Evolutionary conservation across 73 alveolate genomes (phyloP).

Genomic region (Uronychia setigera): DNA sequence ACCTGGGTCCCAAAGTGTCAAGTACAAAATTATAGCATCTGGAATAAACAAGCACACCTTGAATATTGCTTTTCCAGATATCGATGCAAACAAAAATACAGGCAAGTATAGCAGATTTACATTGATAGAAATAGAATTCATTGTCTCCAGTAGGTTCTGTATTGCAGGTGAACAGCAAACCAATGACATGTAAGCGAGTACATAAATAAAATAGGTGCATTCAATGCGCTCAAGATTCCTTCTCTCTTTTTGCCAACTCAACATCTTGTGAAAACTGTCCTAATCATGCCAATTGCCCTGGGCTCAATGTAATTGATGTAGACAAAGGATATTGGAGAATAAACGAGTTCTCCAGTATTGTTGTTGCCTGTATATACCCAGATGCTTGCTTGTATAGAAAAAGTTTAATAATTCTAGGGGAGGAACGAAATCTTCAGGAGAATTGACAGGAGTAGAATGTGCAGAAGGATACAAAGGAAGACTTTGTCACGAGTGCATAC

Average conservation of each 20-base stretch:
- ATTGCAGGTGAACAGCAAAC: neutral
- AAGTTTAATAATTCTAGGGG: neutral
- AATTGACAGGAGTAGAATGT: constrained; percentile 18
- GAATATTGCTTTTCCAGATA: neutral
- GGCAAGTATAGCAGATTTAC: neutral
- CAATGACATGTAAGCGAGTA: too few species aligned
- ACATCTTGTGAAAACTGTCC: constrained; percentile 48
- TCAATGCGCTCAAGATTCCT: neutral
- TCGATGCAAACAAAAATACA: neutral
- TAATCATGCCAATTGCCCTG: constrained; percentile 49
- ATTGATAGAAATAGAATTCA: neutral
- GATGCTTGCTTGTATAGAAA: neutral
- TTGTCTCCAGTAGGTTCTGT: neutral
- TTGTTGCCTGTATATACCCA: neutral
- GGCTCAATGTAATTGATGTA: constrained; percentile 49
- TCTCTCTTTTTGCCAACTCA: neutral
- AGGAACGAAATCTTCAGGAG: neutral
- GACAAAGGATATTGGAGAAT: constrained; percentile 62
- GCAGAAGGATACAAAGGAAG: constrained; percentile 41
- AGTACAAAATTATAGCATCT: neutral
- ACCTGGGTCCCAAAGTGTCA: neutral
- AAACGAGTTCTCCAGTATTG: neutral
- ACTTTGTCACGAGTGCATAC: constrained; percentile 39
- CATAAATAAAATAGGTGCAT: too few species aligned
- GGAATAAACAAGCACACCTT: neutral